Evolutionary conservation across 805 yeast genomes (phyloP), one percentile per base, ranked within the genome.

Genomic region (Tetrapisispora arboricola): DNA sequence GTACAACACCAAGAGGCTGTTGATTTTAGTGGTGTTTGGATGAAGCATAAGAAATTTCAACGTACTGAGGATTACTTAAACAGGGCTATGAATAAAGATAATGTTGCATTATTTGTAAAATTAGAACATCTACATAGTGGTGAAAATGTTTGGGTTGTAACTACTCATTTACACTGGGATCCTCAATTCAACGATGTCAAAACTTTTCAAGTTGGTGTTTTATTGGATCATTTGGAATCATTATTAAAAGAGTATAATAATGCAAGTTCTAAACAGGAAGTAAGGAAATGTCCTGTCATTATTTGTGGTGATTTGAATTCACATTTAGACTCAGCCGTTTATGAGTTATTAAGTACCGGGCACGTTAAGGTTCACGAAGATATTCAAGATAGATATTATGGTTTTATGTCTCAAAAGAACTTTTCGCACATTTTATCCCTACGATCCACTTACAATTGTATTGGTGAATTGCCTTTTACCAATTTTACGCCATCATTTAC

Each of bases 121-220:
- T 72, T 92, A 49, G 86, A 84, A 57, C 92, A 84, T 54, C 60
- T 69, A 26, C 73, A 72, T 41, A 75, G 88, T 6, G 86, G 88
- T 15, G 83, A 80, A 57, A 73, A 73, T 47, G 64, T 90, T 29
- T 70, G 84, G 49, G 69, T 86, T 28, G 87, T 84, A 3, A 90
- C 87, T 54, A 90, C 97, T 0, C 99, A 92, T 70, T 75, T 92
- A 60, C 96, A 90, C 61, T 92, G 98, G 97, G 96, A 92, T 67
- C 98, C 98, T 4, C 85, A 84, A 38, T 84, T 80, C 57, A 85
- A 85, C 58, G 99, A 92, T 64, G 99, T 92, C 42, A 92, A 92
- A 62, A 78, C 96, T 2, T 81, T 92, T 65, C 98, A 92, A 67
- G 92, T 84, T 42, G 96, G 95, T 32, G 81, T 92, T 22, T 67